phyloP scores from a whole-genome alignment of 2,329 filamentous ascomycete genomes.

The Colletotrichum tamarilloi region DNA sequence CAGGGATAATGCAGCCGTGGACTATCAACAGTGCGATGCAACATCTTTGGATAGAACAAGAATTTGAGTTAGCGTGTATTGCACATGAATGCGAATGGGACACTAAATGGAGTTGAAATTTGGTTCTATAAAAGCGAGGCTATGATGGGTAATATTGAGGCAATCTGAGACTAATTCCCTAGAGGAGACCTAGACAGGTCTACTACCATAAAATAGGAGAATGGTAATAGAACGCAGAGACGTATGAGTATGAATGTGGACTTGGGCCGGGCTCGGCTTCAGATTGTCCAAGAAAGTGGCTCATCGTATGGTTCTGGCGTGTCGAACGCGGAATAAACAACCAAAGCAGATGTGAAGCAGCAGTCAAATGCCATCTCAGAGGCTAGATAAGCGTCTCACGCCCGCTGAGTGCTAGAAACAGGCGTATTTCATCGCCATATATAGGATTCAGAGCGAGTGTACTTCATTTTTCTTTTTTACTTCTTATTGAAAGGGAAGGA shows the following conservation, averaged over 20 bases:
- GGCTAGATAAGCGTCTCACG: slow-evolving; percentile 6
- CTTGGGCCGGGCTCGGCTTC: slow-evolving; percentile 38
- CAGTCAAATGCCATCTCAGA: slow-evolving; percentile 43
- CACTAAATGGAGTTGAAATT: slow-evolving; percentile 47
- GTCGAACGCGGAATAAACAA: slow-evolving; percentile 38
- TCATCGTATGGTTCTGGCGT: slow-evolving; percentile 48
- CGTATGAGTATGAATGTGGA: not conserved
- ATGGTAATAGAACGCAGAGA: not conserved
- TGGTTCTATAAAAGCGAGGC: slow-evolving; percentile 51
- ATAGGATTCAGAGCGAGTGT: too few species aligned
- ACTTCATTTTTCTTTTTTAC: too few species aligned
- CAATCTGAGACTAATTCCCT: too few species aligned
- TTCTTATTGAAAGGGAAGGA: too few species aligned
- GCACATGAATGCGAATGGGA: slow-evolving; percentile 46
- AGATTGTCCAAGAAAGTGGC: slow-evolving; percentile 42
- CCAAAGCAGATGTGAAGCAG: slow-evolving; percentile 13
- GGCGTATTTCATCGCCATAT: too few species aligned
- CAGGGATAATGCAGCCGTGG: not conserved
- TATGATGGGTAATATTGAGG: slow-evolving; percentile 37
- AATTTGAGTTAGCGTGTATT: slow-evolving; percentile 12
- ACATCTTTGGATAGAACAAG: not conserved
- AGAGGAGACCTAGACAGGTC: too few species aligned
- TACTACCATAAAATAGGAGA: not conserved
- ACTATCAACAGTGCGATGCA: too few species aligned
- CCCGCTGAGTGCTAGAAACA: too few species aligned